Base-by-base conservation (phyloP, 208 protist species). In the Trypanosoma mega region DNA sequence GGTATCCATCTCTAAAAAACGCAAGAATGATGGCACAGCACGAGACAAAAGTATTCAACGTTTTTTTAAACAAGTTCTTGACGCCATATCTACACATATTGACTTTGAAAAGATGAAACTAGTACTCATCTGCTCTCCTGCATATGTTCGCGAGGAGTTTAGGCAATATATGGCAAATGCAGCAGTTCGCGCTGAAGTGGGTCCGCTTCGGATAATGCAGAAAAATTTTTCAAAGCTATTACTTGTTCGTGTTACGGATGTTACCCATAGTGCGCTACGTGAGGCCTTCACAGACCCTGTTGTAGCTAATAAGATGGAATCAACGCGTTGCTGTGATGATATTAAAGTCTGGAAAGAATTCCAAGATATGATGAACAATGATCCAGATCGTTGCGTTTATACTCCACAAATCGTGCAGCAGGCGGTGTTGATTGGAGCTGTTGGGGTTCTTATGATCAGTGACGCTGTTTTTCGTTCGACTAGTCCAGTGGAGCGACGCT, bases 91-190 rank as follows among this genome's bases (percentile, higher is more conserved):
- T 1, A 55, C 77, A 9, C 86, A 98, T 72, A 66, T 99, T 1
- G 78, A 98, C 68, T 97, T 98, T 72, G 76, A 89, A 20, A 80
- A 97, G 60, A 85, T 98, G 24, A 98, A 98, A 65, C 66, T 96
- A 57, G 49, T 98, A 18, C 72, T 99, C 37, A 64, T 99, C 29
- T 98, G 93, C 53, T 94, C 80, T 6, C 97, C 97, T 2, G 98
- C 94, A 2, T 93, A 98, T 70, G 76, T 97, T 23, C 90, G 96
- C 1, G 92, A 96, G 27, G 83, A 96, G 68, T 97, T 97, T 52
- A 44, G 72, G 47, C 24, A 47, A 4, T 89, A 88, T 59, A 62
- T 90, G 46, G 75, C 76, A 58, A 37, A 72, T 29, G 59, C 74
- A 31, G 71, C 63, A 5, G 58, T 67, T 44, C 63, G 73, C 6